Evolutionary conservation across 495 filamentous ascomycete species (phyloP).

Genomic region (Parathielavia hyrcaniae): DNA sequence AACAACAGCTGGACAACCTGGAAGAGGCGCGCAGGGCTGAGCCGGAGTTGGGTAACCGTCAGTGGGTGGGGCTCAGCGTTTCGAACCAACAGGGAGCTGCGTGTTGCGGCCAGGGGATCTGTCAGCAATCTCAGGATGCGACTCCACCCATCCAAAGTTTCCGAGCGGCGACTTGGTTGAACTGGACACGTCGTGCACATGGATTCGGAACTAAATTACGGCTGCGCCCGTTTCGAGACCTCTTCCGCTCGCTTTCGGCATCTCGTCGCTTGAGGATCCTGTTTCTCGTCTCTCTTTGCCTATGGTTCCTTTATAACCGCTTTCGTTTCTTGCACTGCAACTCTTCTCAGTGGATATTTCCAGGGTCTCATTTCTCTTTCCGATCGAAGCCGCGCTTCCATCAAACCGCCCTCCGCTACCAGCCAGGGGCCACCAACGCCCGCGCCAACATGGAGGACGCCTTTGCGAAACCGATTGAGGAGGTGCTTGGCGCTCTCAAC

Average conservation of each 20-base stretch:
- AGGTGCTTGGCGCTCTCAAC: conserved; percentile 65
- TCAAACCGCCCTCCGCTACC: conserved; percentile 14
- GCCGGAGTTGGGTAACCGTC: conserved; percentile 6
- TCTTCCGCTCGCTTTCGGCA: conserved; percentile 19
- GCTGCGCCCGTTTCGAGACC: conserved; percentile 17
- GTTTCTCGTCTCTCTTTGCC: conserved; percentile 5
- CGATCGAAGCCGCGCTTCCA: conserved; percentile 4
- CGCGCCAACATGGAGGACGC: conserved; percentile 65
- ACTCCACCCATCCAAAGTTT: conserved; percentile 13
- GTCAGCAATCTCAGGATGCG: conserved; percentile 18
- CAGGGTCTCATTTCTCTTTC: conserved; percentile 2
- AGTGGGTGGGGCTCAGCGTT: background rate
- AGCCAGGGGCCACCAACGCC: conserved; percentile 10
- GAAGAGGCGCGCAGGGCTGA: conserved; percentile 16
- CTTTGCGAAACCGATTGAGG: conserved; percentile 59
- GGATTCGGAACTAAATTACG: conserved; percentile 16
- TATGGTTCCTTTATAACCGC: conserved; percentile 17
- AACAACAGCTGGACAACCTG: background rate
- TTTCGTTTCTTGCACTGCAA: conserved; percentile 20
- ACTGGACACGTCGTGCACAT: conserved; percentile 35
- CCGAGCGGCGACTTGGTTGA: conserved; percentile 23
- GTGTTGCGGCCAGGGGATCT: conserved; percentile 14
- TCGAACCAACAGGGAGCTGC: conserved; percentile 16
- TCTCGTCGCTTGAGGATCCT: conserved; percentile 8
- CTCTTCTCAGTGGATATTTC: conserved; percentile 9